Evolutionary conservation across 108 stramenopile species (phyloP), one percentile per base, ranked within the genome.

Genomic region (Mediolabrus comicus): DNA sequence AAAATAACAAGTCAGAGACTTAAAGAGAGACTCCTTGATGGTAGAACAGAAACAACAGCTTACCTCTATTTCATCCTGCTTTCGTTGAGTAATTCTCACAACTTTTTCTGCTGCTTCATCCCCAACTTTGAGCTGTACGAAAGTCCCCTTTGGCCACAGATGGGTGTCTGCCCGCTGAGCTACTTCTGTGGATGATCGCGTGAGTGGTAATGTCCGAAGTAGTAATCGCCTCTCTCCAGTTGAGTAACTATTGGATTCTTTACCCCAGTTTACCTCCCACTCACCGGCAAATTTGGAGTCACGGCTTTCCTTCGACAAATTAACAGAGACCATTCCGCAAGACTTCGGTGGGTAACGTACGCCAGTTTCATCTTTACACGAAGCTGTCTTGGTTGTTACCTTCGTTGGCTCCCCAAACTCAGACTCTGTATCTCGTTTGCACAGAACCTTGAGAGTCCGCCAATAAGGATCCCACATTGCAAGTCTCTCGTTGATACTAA

Each of bases 121-220:
- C 14, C 52, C 59, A 25, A 39, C 33, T 22, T 73, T 61, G 46
- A 83, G 33, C 54, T 77, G 67, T 13, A 90, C 19, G 65, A 88
- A 86, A 13, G 90, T 90, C 34, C 90, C 90, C 33, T 77, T 84
- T 4, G 93, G 93, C 93, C 93, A 94, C n/a, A 94, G 35, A 65
- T 94, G 93, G 36, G 73, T 69, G 65, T 92, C 89, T 9, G 87
- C 84, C 14, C 86, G 79, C 14, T 82, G 71, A 39, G 75, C 75
- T 34, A 39, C 56, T 3, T 71, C 59, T 34, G 84, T 71, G 5
- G 36, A 13, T 1, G 72, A 67, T 29, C 63, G 53, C 27, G 71
- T 32, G 7, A 88, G 46, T 11, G 90, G 90, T 28, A 91, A 39
- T 64, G 86, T 82, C 5, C 90, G 83, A n/a, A 88, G 49, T 22